These are phyloP conservation scores for Mycena crocata DNA, from an alignment of 768 basidiomycete genomes.

Conservation along the genomic window DNA sequence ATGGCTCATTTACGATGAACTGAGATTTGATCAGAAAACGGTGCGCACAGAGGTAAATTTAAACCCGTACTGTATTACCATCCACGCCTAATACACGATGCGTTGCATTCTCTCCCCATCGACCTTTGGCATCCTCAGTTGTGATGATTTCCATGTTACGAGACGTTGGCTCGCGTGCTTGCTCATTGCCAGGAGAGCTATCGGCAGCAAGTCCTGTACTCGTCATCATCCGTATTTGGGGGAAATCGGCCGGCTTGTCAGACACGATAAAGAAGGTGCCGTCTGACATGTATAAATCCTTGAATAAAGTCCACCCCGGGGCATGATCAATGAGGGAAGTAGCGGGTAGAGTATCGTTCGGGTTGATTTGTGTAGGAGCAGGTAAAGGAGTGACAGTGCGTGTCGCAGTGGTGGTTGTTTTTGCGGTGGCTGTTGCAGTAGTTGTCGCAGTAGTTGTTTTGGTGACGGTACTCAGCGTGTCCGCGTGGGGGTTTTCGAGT, in stretches of 20 bases:
- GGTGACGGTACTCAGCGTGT: too few relatives aligned
- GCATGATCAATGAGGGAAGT: constrained; percentile 4
- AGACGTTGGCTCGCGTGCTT: constrained; percentile 72
- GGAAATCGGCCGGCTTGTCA: constrained; percentile 45
- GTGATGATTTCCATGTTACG: constrained; percentile 72
- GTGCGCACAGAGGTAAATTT: background rate
- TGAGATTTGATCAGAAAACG: constrained; percentile 34
- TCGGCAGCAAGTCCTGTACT: constrained; percentile 71
- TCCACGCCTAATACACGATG: constrained; percentile 68
- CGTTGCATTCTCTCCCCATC: constrained; percentile 64
- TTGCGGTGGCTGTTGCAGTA: background rate
- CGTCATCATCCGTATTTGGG: constrained; percentile 67
- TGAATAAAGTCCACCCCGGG: constrained; percentile 51
- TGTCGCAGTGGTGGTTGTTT: background rate
- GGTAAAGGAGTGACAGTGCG: background rate
- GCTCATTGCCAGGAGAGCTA: constrained; percentile 73
- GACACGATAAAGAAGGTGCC: constrained; percentile 82
- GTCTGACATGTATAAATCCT: constrained; percentile 78
- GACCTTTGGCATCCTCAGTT: constrained; percentile 64
- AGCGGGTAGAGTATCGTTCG: background rate
- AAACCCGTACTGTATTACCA: constrained; percentile 73
- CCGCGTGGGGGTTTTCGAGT: background rate
- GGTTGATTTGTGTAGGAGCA: background rate
- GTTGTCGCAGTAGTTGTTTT: too few relatives aligned
- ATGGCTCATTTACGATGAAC: constrained; percentile 75